Conservation (phyloP, 495 filamentous ascomycete genomes). For the Podospora conica region DNA sequence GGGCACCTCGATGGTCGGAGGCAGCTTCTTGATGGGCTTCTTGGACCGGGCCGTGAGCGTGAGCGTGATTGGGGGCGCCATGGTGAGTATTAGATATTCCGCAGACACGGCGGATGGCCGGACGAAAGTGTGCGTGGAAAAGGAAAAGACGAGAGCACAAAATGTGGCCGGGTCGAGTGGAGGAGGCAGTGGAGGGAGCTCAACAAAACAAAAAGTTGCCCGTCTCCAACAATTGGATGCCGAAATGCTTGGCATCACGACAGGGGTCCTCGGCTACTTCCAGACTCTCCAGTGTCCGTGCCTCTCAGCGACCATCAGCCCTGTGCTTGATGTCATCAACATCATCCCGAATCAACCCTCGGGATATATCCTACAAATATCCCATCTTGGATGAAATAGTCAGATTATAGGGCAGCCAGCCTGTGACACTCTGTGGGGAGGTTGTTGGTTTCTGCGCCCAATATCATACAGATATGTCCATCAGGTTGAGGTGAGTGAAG, state of each 20-base stretch:
- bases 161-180: neutral
- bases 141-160: neutral
- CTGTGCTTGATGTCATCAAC: neutral
- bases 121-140: neutral
- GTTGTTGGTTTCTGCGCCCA: neutral
- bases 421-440: neutral
- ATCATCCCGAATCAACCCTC: no score
- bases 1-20: conserved; percentile 56
- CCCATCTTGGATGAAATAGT: no score
- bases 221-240: neutral
- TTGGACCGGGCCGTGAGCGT: conserved; percentile 42
- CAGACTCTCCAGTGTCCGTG: no score
- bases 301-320: neutral
- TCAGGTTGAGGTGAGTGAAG: no score
- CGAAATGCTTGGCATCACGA: neutral
- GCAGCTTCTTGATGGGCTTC: conserved; percentile 66
- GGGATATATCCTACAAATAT: no score
- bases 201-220: neutral
- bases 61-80: conserved; percentile 33
- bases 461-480: neutral
- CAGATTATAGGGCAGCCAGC: no score
- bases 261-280: neutral
- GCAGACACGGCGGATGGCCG: neutral
- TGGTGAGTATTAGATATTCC: neutral
- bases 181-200: neutral